These are phyloP conservation scores for Pholiota conissans DNA, from an alignment of 768 basidiomycete genomes.

Conservation along the genomic window DNA sequence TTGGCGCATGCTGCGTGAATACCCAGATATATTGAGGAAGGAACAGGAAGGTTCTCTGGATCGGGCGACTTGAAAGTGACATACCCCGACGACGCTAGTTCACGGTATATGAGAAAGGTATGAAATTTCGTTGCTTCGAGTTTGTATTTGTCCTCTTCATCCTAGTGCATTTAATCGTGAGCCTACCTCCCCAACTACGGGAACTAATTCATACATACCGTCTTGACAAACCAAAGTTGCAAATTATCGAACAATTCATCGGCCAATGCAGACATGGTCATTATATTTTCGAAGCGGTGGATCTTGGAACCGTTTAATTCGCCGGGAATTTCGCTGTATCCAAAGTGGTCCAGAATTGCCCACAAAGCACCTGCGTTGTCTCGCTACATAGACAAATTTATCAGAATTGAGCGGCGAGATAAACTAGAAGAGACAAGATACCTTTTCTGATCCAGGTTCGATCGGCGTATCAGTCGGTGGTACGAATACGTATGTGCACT, in stretches of 20 bases:
- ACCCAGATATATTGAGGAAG: conserved; percentile 29
- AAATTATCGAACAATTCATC: conserved; percentile 29
- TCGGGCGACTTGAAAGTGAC: conserved; percentile 31
- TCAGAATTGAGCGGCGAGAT: too few relatives aligned
- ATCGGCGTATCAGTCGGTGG: too few relatives aligned
- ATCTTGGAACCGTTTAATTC: conserved; percentile 28
- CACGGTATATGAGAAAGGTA: conserved; percentile 2
- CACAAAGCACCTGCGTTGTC: too few relatives aligned
- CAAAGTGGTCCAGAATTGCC: conserved; percentile 27
- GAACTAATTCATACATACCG: too few relatives aligned
- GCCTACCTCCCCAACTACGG: too few relatives aligned
- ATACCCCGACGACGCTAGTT: conserved; percentile 17
- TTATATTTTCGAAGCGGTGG: conserved; percentile 30
- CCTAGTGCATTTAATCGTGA: conserved; percentile 9
- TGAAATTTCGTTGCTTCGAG: conserved; percentile 12
- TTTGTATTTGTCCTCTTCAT: conserved; percentile 20
- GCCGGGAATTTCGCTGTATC: conserved; percentile 19
- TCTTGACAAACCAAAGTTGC: too few relatives aligned
- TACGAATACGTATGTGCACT: too few relatives aligned
- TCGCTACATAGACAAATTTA: too few relatives aligned
- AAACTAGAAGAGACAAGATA: too few relatives aligned
- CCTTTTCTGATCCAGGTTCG: too few relatives aligned
- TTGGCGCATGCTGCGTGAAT: conserved; percentile 42
- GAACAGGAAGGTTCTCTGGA: conserved; percentile 25
- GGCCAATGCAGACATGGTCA: conserved; percentile 22